Evolutionary conservation across 805 yeast genomes (phyloP).

Genomic region (Metschnikowia amazonensis): DNA sequence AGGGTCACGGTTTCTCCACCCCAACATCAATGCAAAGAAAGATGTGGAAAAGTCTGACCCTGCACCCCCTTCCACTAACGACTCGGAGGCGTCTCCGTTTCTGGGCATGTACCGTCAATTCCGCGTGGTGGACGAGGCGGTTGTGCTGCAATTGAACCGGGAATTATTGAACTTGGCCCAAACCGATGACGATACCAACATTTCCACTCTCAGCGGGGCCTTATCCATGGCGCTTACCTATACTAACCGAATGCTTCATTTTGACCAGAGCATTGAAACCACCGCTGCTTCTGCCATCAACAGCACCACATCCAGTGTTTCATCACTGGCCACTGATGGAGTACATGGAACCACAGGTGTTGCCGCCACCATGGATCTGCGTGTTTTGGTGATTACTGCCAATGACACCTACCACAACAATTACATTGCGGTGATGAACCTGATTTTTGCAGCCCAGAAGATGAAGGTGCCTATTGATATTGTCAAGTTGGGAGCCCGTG

Average conservation of each 20-base stretch:
- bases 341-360: slow-evolving; percentile 11
- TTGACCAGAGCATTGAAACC: slow-evolving; percentile 44
- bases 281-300: slow-evolving; percentile 43
- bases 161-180: slow-evolving; percentile 23
- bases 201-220: slow-evolving; percentile 61
- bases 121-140: slow-evolving; percentile 68
- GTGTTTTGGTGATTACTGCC: slow-evolving; percentile 57
- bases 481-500: slow-evolving; percentile 62
- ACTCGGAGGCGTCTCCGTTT: slow-evolving; percentile 23
- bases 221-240: slow-evolving; percentile 77
- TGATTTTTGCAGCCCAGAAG: slow-evolving; percentile 94
- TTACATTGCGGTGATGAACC: slow-evolving; percentile 91
- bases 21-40: slow-evolving; percentile 31
- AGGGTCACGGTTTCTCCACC: slow-evolving; percentile 70
- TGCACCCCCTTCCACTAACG: neutral
- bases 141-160: slow-evolving; percentile 54
- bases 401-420: slow-evolving; percentile 69
- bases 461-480: slow-evolving; percentile 87
- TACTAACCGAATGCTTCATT: slow-evolving; percentile 60
- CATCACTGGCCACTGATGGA: slow-evolving; percentile 11
- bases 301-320: slow-evolving; percentile 31
- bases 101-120: slow-evolving; percentile 82
- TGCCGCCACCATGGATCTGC: slow-evolving; percentile 33
- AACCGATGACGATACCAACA: slow-evolving; percentile 22
- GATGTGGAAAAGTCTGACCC: slow-evolving; percentile 14